Evolutionary conservation across 2,329 filamentous ascomycete species (phyloP).

Genomic region (Helminthosporium solani): DNA sequence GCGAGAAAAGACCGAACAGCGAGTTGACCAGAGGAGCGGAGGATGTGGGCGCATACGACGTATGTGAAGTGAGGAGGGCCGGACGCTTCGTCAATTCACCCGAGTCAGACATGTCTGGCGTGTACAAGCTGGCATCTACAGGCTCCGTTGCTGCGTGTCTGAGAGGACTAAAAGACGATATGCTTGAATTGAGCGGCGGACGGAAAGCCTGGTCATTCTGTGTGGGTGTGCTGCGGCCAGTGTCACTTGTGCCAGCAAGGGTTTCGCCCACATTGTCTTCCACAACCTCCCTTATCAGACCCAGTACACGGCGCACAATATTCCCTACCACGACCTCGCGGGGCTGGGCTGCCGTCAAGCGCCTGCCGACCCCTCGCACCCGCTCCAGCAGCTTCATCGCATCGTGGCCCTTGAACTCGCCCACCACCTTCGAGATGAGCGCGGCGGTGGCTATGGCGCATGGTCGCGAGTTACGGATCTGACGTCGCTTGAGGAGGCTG

Average conservation of each 20-base stretch:
- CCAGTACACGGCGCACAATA: constrained; percentile 85
- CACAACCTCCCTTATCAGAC: constrained; percentile 87
- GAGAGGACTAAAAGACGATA: constrained; percentile 51
- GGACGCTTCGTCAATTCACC: constrained; percentile 52
- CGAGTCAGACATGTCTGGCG: constrained; percentile 39
- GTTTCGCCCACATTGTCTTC: constrained; percentile 71
- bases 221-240: constrained; percentile 51
- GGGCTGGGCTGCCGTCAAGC: constrained; percentile 79
- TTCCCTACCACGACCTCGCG: constrained; percentile 92
- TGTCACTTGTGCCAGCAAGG: constrained; percentile 60
- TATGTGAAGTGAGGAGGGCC: constrained; percentile 61
- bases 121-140: constrained; percentile 29
- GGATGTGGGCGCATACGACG: constrained; percentile 61
- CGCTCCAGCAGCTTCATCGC: constrained; percentile 76
- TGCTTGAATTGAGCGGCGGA: constrained; percentile 43
- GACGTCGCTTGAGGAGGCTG: constrained; percentile 84
- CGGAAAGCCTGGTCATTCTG: constrained; percentile 41
- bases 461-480: constrained; percentile 82
- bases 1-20: constrained; percentile 84
- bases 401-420: constrained; percentile 74
- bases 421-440: constrained; percentile 82
- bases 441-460: constrained; percentile 91
- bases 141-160: constrained; percentile 44
- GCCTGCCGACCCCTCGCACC: constrained; percentile 75
- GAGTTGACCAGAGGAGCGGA: constrained; percentile 62